Evolutionary conservation across 129 eudicot species (phyloP).

Genomic region (Artemisia argyi): DNA sequence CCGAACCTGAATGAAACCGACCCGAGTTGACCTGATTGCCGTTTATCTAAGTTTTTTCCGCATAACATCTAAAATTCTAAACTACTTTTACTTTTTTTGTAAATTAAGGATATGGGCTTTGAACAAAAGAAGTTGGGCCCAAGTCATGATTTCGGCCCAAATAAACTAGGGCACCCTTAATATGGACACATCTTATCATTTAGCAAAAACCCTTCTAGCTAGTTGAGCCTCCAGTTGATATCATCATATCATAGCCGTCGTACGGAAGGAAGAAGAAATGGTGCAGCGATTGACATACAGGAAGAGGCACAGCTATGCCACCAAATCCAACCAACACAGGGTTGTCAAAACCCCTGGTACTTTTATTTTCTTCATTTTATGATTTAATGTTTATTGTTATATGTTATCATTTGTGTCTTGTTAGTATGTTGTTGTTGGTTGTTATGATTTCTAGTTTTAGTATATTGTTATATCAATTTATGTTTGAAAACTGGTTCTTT

Average conservation of each 20-base stretch:
- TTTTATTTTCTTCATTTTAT: neutral
- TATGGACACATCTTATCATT: conserved; percentile 13
- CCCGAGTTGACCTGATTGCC: no score
- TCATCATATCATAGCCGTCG: neutral
- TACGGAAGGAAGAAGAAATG: conserved; percentile 27
- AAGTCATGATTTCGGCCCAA: conserved; percentile 11
- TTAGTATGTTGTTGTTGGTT: no score
- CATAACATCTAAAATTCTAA: no score
- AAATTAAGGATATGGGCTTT: no score
- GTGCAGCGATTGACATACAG: conserved; percentile 63
- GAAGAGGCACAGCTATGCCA: conserved; percentile 65
- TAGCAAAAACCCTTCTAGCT: neutral
- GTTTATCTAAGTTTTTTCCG: no score
- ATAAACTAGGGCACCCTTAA: conserved; percentile 38
- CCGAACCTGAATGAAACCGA: no score
- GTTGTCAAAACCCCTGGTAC: conserved; percentile 78
- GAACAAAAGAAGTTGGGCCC: conserved; percentile 1
- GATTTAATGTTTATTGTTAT: neutral
- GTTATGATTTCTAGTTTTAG: no score
- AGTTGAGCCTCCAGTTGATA: conserved; percentile 10
- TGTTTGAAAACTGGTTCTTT: no score
- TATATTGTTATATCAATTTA: no score
- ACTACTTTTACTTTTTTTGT: no score
- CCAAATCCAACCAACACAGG: conserved; percentile 67
- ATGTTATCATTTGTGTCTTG: no score